Percentiles rank a stretch among this genome's conserved stretches.
phyloP scores from a whole-genome alignment of 225 moss, liverwort and hornwort species.

The Sphagnum contortum region DNA sequence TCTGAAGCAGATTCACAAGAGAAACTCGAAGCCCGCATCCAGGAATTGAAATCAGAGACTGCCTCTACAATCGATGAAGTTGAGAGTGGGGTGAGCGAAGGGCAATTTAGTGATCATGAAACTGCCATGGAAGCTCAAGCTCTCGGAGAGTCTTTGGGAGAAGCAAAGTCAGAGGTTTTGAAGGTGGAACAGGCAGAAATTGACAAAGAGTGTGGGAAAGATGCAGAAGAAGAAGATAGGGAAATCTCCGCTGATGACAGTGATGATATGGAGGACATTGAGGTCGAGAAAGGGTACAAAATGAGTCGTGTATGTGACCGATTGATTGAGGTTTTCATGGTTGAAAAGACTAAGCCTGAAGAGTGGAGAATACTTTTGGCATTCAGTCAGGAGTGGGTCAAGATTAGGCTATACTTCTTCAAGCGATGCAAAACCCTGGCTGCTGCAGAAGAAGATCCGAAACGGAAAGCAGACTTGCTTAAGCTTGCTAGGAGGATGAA shows the following conservation, averaged over 20 bases:
- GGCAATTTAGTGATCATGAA: too few relatives aligned
- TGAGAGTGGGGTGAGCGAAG: too few relatives aligned
- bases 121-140: too few relatives aligned
- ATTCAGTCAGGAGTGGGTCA: slow-evolving; percentile 81
- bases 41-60: too few relatives aligned
- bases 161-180: too few relatives aligned
- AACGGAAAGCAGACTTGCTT: slow-evolving; percentile 64
- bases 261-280: slow-evolving; percentile 50
- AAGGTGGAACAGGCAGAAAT: too few relatives aligned
- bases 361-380: slow-evolving; percentile 92
- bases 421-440: slow-evolving; percentile 57
- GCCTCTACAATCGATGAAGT: too few relatives aligned
- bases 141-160: too few relatives aligned
- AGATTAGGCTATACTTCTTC: slow-evolving; percentile 74
- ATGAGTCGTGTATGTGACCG: slow-evolving; percentile 94
- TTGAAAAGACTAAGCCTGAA: slow-evolving; percentile 64
- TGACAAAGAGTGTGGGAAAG: too few relatives aligned
- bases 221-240: too few relatives aligned
- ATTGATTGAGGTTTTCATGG: slow-evolving; percentile 80
- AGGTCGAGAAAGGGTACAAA: slow-evolving; percentile 60
- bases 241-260: slow-evolving; percentile 5
- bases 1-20: too few relatives aligned
- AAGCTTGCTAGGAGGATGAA: slow-evolving; percentile 80
- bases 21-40: too few relatives aligned
- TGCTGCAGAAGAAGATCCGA: slow-evolving; percentile 49